Evolutionary conservation across 1,139 yeast species (phyloP).

Genomic region (Yamadazyma mexicana): DNA sequence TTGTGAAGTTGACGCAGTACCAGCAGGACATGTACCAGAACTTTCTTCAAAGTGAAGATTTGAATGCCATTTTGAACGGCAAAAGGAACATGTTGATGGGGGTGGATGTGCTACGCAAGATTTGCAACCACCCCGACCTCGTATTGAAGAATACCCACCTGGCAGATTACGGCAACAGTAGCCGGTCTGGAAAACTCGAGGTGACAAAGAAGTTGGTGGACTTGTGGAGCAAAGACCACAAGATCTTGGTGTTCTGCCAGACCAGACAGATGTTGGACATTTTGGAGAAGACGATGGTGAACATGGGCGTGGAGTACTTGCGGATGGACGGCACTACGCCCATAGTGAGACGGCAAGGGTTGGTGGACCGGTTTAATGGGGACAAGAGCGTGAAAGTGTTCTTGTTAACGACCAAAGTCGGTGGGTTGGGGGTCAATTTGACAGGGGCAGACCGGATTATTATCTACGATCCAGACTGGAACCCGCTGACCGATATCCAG

Average conservation of each 20-base stretch:
- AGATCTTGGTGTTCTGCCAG: slow-evolving; percentile 83
- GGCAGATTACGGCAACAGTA: slow-evolving; percentile 62
- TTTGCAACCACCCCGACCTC: slow-evolving; percentile 95
- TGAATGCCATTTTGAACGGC: slow-evolving; percentile 71
- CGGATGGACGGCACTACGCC: slow-evolving; percentile 96
- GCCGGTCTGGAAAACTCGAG: slow-evolving; percentile 85
- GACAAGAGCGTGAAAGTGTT: slow-evolving; percentile 62
- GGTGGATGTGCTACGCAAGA: slow-evolving; percentile 83
- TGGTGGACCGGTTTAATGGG: slow-evolving; percentile 79
- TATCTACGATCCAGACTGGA: slow-evolving; percentile 97
- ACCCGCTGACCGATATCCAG: slow-evolving; percentile 95
- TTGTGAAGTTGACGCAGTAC: slow-evolving; percentile 76
- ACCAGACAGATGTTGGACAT: slow-evolving; percentile 94
- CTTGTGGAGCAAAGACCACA: slow-evolving; percentile 78
- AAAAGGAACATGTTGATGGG: slow-evolving; percentile 83
- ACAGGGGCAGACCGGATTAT: slow-evolving; percentile 96
- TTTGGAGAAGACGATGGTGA: slow-evolving; percentile 58
- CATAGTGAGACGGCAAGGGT: slow-evolving; percentile 67
- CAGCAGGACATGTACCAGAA: slow-evolving; percentile 75
- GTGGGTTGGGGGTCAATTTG: slow-evolving; percentile 90
- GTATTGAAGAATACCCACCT: slow-evolving; percentile 46
- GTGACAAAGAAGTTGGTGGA: slow-evolving; percentile 75
- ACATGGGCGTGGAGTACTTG: slow-evolving; percentile 48
- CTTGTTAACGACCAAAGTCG: slow-evolving; percentile 87
- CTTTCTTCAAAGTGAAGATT: slow-evolving; percentile 75